Evolutionary conservation across 1,284 basidiomycete species (phyloP).

Genomic region (Lignosus rhinocerotis): DNA sequence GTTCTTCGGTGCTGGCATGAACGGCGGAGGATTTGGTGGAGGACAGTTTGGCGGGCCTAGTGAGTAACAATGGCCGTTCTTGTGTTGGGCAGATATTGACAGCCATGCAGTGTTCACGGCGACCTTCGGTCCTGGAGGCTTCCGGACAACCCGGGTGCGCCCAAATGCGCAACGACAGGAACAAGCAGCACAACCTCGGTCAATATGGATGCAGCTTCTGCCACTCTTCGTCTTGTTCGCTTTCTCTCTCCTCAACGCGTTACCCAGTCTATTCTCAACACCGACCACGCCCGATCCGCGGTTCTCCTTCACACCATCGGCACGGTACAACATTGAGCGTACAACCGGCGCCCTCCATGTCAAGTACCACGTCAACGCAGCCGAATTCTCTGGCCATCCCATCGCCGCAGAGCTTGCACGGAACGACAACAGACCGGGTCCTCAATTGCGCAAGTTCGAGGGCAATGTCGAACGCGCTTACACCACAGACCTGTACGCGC

Average conservation of each 20-base stretch:
- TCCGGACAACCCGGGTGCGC: conserved; percentile 62
- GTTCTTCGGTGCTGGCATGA: conserved; percentile 81
- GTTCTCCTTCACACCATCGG: conserved; percentile 70
- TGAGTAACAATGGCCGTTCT: conserved; percentile 25
- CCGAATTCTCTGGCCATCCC: conserved; percentile 79
- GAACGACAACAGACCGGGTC: conserved; percentile 44
- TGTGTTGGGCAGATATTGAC: not conserved
- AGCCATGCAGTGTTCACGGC: conserved; percentile 62
- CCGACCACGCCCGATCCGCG: conserved; percentile 75
- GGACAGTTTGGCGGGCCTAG: conserved; percentile 54
- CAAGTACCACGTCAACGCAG: conserved; percentile 84
- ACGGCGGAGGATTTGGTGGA: conserved; percentile 49
- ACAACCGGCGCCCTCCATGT: conserved; percentile 71
- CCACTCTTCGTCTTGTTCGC: conserved; percentile 84
- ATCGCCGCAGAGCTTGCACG: conserved; percentile 72
- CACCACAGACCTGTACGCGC: conserved; percentile 65
- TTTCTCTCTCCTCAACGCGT: conserved; percentile 83
- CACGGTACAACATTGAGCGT: conserved; percentile 64
- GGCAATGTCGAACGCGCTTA: conserved; percentile 70
- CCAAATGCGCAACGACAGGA: conserved; percentile 34
- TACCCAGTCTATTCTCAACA: conserved; percentile 76
- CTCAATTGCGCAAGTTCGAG: conserved; percentile 57
- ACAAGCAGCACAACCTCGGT: conserved; percentile 55
- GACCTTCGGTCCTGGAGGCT: conserved; percentile 76
- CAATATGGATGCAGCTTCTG: conserved; percentile 79